phyloP scores from a whole-genome alignment of 2,329 filamentous ascomycete genomes.

The Aureobasidium melanogenum region DNA sequence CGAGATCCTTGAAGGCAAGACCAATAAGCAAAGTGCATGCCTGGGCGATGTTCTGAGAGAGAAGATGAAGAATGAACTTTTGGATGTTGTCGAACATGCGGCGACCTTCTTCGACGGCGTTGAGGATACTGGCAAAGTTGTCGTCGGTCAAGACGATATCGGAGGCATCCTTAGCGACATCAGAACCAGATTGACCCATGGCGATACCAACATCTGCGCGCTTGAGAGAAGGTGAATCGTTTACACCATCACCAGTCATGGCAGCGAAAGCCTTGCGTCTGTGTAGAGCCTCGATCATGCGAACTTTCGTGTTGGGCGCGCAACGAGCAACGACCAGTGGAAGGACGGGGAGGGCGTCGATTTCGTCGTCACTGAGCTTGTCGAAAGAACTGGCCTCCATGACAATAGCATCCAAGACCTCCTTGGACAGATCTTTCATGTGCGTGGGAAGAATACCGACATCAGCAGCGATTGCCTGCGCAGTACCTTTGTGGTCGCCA shows the following conservation, averaged over 20 bases:
- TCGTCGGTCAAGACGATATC: slow-evolving; percentile 73
- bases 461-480: slow-evolving; percentile 67
- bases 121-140: slow-evolving; percentile 79
- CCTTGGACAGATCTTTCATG: slow-evolving; percentile 49
- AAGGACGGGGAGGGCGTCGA: slow-evolving; percentile 63
- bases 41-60: slow-evolving; percentile 75
- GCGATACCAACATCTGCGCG: slow-evolving; percentile 79
- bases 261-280: slow-evolving; percentile 67
- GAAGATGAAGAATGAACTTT: slow-evolving; percentile 71
- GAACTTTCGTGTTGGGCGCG: slow-evolving; percentile 76
- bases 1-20: slow-evolving; percentile 64
- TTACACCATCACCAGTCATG: slow-evolving; percentile 85
- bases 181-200: slow-evolving; percentile 76
- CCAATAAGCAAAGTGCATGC: slow-evolving; percentile 72
- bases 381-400: slow-evolving; percentile 56
- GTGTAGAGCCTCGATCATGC: slow-evolving; percentile 83
- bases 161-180: slow-evolving; percentile 76
- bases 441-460: slow-evolving; percentile 67
- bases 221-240: slow-evolving; percentile 74
- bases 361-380: slow-evolving; percentile 62
- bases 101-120: slow-evolving; percentile 70
- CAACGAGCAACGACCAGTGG: slow-evolving; percentile 78
- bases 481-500: slow-evolving; percentile 71
- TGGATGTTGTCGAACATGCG: slow-evolving; percentile 83
- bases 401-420: slow-evolving; percentile 60